Conservation (phyloP, 176 grass and related monocot genomes). For the Carex pumila region DNA sequence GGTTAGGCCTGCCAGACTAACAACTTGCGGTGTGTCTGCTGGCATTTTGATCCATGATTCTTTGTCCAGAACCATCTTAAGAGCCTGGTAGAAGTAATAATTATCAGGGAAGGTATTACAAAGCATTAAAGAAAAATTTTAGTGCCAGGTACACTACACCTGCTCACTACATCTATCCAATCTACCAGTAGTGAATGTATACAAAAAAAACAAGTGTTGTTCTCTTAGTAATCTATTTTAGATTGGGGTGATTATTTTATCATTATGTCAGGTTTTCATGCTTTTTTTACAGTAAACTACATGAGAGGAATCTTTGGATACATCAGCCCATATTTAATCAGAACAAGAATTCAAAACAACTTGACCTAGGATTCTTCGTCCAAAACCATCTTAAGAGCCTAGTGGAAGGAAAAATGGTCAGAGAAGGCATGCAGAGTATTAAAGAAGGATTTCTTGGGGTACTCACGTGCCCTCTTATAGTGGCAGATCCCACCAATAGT, state of each 20-base stretch:
- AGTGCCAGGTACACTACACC: not conserved
- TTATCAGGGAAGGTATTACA: not conserved
- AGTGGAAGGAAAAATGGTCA: not conserved
- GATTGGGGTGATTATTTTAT: not conserved
- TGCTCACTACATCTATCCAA: too few relatives aligned
- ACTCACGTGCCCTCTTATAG: not conserved
- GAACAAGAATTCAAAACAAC: conserved; percentile 24
- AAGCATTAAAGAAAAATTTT: not conserved
- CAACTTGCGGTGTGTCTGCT: conserved; percentile 57
- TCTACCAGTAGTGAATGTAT: not conserved
- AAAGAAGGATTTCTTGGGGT: not conserved
- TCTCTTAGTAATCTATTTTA: not conserved
- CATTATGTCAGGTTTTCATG: not conserved
- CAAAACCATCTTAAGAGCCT: conserved; percentile 86
- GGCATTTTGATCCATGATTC: conserved; percentile 93
- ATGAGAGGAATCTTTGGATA: not conserved
- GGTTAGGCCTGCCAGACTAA: conserved; percentile 86
- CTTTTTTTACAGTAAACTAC: not conserved
- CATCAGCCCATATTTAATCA: not conserved
- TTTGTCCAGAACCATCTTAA: conserved; percentile 96
- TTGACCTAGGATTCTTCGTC: conserved; percentile 81
- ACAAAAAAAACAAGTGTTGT: not conserved
- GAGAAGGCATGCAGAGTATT: not conserved
- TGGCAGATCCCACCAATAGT: not conserved
- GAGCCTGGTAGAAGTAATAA: conserved; percentile 43